Evolutionary conservation across 192 early-diverging fungal genomes (phyloP).

Genomic region (Phycomyces nitens): DNA sequence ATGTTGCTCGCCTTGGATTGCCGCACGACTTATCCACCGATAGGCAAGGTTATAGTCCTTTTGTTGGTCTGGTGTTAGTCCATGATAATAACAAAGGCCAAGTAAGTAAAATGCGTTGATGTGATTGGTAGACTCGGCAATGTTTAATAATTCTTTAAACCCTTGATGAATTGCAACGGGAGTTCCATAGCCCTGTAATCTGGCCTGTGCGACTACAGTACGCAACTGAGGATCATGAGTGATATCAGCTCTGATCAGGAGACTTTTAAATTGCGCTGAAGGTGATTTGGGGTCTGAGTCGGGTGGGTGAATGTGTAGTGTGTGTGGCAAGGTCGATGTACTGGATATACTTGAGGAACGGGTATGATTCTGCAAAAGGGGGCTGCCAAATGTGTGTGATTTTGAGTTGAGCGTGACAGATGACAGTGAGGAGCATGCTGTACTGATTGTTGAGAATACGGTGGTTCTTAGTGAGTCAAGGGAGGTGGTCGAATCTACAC

Average conservation of each 20-base stretch:
- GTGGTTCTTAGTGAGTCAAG: not conserved
- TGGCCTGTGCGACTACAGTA: not conserved
- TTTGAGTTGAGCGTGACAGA: not conserved
- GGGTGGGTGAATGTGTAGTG: not conserved
- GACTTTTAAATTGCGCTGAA: not conserved
- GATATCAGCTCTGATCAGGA: not conserved
- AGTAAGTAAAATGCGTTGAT: constrained; percentile 27
- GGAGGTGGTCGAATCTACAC: not conserved
- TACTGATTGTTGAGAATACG: not conserved
- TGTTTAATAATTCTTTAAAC: not conserved
- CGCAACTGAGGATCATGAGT: not conserved
- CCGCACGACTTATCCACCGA: not conserved
- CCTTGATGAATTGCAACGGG: not conserved
- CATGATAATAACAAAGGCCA: constrained; percentile 26
- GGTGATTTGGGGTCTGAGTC: not conserved
- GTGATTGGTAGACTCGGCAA: not conserved
- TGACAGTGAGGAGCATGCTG: not conserved
- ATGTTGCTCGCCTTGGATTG: not conserved
- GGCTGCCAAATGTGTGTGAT: not conserved
- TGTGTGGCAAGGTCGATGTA: not conserved
- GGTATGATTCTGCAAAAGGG: not conserved
- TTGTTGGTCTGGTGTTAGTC: not conserved
- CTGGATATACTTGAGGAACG: not conserved
- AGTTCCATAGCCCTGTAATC: not conserved
- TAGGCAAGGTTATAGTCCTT: not conserved